These are phyloP conservation scores for Lunularia cruciata DNA, from an alignment of 225 moss, liverwort and hornwort species.

Conservation along the genomic window DNA sequence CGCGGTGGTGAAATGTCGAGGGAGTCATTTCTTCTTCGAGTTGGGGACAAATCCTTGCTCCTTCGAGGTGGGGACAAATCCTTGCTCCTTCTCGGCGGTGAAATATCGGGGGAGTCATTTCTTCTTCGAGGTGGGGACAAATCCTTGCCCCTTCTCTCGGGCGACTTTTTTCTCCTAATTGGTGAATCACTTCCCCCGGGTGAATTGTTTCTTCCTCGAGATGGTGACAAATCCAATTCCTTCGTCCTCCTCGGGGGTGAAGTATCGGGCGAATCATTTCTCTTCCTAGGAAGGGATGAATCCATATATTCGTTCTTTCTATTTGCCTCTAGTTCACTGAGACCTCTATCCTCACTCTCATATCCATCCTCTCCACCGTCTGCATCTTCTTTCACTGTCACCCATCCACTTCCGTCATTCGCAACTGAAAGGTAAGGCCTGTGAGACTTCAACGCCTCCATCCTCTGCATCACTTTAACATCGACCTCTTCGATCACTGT, in stretches of 20 bases:
- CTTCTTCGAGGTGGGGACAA: conserved; percentile 40
- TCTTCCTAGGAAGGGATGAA: conserved; percentile 32
- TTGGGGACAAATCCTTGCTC: conserved; percentile 30
- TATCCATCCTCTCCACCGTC: conserved; percentile 1
- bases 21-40: conserved; percentile 24
- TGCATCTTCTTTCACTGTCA: conserved; percentile 51
- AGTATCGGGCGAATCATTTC: conserved; percentile 29
- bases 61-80: background rate
- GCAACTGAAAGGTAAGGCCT: conserved; percentile 90
- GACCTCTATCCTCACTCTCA: background rate
- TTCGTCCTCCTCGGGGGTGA: conserved; percentile 19
- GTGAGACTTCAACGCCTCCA: conserved; percentile 70
- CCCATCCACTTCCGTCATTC: conserved; percentile 93
- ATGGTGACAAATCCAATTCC: conserved; percentile 24
- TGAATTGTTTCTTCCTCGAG: conserved; percentile 25
- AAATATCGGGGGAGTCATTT: background rate
- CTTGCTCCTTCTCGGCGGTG: conserved; percentile 40
- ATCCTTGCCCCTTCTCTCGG: conserved; percentile 2
- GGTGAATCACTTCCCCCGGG: conserved; percentile 33
- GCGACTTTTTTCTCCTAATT: conserved; percentile 37
- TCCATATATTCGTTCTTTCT: conserved; percentile 23
- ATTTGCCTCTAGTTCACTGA: background rate
- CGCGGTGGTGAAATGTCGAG: conserved; percentile 15
- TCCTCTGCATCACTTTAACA: conserved; percentile 89
- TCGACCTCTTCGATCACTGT: conserved; percentile 90